These are phyloP conservation scores for Fusarium chaquense DNA, from an alignment of 2,329 filamentous ascomycete species.

Conservation along the genomic window DNA sequence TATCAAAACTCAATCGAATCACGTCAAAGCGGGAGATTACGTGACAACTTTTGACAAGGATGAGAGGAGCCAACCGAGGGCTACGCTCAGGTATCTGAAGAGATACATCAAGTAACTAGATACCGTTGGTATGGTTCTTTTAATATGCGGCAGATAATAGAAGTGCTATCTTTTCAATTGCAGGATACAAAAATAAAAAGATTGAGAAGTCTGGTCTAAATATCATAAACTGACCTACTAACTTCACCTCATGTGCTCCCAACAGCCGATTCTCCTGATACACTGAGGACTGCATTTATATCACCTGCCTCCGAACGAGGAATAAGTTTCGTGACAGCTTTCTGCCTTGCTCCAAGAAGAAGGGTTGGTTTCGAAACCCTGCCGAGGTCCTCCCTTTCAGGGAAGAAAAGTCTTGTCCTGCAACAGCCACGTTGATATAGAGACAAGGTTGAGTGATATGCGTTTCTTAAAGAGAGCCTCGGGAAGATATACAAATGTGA, in stretches of 20 bases:
- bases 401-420: neutral
- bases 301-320: too few relatives aligned
- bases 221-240: neutral
- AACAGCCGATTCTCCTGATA: neutral
- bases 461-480: neutral
- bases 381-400: neutral
- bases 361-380: neutral
- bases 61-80: neutral
- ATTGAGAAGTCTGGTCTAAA: neutral
- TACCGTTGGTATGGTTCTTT: neutral
- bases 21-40: neutral
- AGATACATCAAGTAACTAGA: neutral
- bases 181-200: neutral
- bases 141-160: neutral
- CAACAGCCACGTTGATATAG: neutral
- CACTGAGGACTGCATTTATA: neutral
- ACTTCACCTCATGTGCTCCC: neutral
- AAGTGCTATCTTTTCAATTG: neutral
- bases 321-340: neutral
- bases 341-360: neutral
- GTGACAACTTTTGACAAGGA: neutral
- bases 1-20: neutral
- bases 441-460: too few relatives aligned
- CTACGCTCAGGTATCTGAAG: neutral
- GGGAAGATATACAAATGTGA: neutral